These are phyloP conservation scores for Chlamydomonas asymmetrica DNA, from an alignment of 139 green algal genomes.

Conservation along the genomic window DNA sequence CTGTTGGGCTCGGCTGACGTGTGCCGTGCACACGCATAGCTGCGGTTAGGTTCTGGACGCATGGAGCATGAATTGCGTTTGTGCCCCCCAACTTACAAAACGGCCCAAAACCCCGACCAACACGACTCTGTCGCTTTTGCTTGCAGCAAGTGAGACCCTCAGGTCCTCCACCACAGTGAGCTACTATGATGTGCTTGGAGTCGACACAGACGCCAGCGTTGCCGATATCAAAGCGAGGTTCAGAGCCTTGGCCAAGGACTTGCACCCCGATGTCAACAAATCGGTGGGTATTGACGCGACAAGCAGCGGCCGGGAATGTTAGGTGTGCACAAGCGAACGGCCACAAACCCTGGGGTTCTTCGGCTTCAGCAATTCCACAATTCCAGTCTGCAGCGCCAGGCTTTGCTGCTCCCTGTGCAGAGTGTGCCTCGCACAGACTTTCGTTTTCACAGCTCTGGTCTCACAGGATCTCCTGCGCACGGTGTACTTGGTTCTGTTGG, in stretches of 20 bases:
- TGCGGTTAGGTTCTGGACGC: no score
- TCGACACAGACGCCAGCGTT: slow-evolving; percentile 27
- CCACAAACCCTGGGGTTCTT: not conserved
- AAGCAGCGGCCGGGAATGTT: not conserved
- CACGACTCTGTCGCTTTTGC: no score
- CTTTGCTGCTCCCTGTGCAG: not conserved
- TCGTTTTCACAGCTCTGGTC: not conserved
- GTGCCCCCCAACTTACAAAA: no score
- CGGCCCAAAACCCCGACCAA: no score
- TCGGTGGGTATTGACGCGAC: slow-evolving; percentile 7
- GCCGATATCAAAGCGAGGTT: slow-evolving; percentile 64
- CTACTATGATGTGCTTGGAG: slow-evolving; percentile 54
- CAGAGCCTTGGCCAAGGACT: slow-evolving; percentile 38
- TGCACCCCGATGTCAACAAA: slow-evolving; percentile 66
- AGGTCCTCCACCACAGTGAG: no score
- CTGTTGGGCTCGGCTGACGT: no score
- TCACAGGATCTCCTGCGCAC: not conserved
- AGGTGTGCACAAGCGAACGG: not conserved
- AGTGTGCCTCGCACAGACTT: not conserved
- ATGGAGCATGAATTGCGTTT: no score
- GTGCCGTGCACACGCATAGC: no score
- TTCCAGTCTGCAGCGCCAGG: not conserved
- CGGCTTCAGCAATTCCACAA: not conserved
- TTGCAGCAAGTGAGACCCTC: no score
- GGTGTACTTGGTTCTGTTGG: not conserved